phyloP scores from a whole-genome alignment of 306 rosid genomes.

The Abrus pulchellus region DNA sequence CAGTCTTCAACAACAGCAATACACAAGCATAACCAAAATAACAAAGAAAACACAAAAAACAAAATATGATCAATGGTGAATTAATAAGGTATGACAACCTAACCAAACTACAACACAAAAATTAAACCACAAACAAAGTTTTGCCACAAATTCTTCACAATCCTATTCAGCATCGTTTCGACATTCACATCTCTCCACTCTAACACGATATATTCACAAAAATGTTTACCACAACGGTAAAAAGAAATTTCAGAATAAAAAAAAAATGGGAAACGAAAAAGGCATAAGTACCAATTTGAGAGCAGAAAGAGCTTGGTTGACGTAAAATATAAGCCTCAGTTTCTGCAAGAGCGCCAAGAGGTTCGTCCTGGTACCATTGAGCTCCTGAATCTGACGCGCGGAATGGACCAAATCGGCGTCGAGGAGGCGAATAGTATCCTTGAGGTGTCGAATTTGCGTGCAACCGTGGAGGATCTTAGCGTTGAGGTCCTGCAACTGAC shows the following conservation, averaged over 20 bases:
- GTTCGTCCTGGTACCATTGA: conserved; percentile 78
- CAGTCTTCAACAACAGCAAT: conserved; percentile 36
- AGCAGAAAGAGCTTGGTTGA: conserved; percentile 94
- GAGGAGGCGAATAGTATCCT: conserved; percentile 86
- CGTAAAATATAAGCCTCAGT: conserved; percentile 87
- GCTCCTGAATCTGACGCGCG: conserved; percentile 88
- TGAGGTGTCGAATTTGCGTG: conserved; percentile 70
- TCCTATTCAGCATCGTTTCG: conserved; percentile 8
- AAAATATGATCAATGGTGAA: neutral
- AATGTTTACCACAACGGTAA: neutral
- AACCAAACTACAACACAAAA: conserved; percentile 15
- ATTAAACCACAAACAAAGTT: neutral
- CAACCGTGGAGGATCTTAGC: conserved; percentile 91
- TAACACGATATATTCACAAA: neutral
- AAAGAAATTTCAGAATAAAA: neutral
- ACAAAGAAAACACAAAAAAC: conserved; percentile 17
- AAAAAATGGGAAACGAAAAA: neutral
- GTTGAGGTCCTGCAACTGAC: conserved; percentile 88
- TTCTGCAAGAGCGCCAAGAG: conserved; percentile 85
- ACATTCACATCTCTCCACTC: conserved; percentile 22
- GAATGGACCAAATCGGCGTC: conserved; percentile 87
- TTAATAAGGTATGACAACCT: conserved; percentile 9
- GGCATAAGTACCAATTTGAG: conserved; percentile 76
- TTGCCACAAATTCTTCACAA: conserved; percentile 16
- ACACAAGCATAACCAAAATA: conserved; percentile 7